Evolutionary conservation across 164 flowering plant species (phyloP).

Genomic region (Cinnamomum micranthum): DNA sequence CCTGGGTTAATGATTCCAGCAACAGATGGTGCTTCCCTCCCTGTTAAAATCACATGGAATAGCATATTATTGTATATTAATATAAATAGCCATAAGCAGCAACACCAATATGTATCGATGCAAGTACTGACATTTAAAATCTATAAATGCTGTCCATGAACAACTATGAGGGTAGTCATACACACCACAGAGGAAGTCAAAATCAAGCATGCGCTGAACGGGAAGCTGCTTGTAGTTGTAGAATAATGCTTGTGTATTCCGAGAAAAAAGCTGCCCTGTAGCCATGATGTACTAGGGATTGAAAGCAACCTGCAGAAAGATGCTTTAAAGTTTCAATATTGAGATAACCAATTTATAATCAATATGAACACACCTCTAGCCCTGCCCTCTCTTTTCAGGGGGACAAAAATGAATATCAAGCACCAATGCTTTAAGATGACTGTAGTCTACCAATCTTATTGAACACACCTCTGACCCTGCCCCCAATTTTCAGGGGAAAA

Average conservation of each 20-base stretch:
- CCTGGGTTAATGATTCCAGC: constrained; percentile 97
- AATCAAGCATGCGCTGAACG: constrained; percentile 97
- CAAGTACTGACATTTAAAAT: neutral
- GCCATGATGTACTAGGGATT: constrained; percentile 50
- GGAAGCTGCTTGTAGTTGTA: constrained; percentile 98
- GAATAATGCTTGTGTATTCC: constrained; percentile 89
- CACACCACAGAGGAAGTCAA: constrained; percentile 96
- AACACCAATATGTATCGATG: neutral
- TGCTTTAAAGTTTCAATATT: neutral
- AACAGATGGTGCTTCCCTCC: constrained; percentile 97
- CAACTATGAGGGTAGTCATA: neutral
- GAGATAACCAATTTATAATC: neutral
- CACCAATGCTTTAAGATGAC: neutral
- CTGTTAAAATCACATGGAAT: constrained; percentile 25
- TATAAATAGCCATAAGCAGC: neutral
- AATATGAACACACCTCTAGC: neutral
- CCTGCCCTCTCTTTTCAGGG: neutral
- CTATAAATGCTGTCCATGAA: neutral
- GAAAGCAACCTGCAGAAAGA: constrained; percentile 16
- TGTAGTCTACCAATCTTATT: neutral
- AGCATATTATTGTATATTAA: neutral
- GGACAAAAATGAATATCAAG: neutral
- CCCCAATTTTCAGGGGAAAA: neutral
- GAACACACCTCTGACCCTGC: neutral
- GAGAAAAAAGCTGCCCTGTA: constrained; percentile 89